Percentiles rank a stretch among this genome's conserved stretches.
These are phyloP conservation scores for Davidsoniella australis DNA, from an alignment of 2,329 filamentous ascomycete genomes.

Conservation along the genomic window DNA sequence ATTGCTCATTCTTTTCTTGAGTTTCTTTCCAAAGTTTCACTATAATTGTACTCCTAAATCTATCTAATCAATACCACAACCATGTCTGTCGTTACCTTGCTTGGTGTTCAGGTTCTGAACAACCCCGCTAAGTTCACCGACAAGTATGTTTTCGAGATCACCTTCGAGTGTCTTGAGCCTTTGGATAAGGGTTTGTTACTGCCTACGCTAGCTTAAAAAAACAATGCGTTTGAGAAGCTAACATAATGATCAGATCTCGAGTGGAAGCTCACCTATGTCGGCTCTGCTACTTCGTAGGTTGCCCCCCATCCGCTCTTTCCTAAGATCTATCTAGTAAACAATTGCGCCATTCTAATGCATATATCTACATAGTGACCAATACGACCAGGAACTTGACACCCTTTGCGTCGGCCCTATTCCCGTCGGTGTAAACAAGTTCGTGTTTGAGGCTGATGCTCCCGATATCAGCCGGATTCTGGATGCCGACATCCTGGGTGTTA, in stretches of 20 bases:
- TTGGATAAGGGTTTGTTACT: conserved; percentile 62
- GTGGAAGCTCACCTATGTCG: conserved; percentile 98
- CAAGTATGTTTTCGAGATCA: conserved; percentile 94
- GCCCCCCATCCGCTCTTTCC: conserved; percentile 7
- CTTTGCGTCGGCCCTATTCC: conserved; percentile 95
- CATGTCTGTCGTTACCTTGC: conserved; percentile 92
- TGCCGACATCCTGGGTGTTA: conserved; percentile 90
- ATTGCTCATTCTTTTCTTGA: conserved; percentile 3
- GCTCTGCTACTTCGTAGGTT: conserved; percentile 86
- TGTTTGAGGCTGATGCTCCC: conserved; percentile 89
- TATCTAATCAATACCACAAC: conserved; percentile 8
- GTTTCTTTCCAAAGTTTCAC: background rate
- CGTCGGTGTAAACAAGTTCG: conserved; percentile 94
- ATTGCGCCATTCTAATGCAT: background rate
- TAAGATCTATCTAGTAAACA: background rate
- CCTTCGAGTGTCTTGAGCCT: conserved; percentile 90
- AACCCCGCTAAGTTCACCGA: conserved; percentile 90
- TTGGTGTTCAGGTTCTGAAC: conserved; percentile 91
- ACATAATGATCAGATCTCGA: conserved; percentile 57
- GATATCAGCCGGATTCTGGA: conserved; percentile 82
- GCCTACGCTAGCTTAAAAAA: background rate
- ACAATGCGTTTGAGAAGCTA: conserved; percentile 10
- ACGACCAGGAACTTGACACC: conserved; percentile 95
- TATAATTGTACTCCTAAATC: conserved; percentile 3
- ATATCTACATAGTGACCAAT: conserved; percentile 51